A percentile compares a stretch with the other conserved stretches of the same genome.
phyloP scores from a whole-genome alignment of 352 stramenopile genomes.

The Detonula confervacea region DNA sequence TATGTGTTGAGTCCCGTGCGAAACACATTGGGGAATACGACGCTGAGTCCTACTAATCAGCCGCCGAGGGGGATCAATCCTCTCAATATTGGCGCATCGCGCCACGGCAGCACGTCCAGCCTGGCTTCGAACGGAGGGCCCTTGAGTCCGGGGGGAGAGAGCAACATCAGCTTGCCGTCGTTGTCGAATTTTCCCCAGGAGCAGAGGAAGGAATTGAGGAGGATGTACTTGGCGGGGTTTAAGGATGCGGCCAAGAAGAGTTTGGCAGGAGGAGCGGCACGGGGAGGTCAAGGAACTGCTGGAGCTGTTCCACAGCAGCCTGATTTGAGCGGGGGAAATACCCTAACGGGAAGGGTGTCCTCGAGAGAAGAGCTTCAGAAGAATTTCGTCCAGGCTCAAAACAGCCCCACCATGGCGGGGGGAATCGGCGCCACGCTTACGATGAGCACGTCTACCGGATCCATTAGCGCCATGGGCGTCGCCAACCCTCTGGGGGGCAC shows the following conservation, averaged over 20 bases:
- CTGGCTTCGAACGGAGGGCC: not conserved
- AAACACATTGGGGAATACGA: no score
- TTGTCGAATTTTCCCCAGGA: conserved; percentile 38
- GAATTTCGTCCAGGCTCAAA: conserved; percentile 72
- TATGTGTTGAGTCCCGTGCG: no score
- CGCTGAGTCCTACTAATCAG: not conserved
- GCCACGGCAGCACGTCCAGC: not conserved
- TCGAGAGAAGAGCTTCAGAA: conserved; percentile 44
- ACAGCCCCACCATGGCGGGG: not conserved
- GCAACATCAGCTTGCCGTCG: conserved; percentile 28
- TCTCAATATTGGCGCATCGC: not conserved
- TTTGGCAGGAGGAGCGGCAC: conserved; percentile 26
- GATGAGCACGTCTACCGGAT: conserved; percentile 5
- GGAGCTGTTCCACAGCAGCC: not conserved
- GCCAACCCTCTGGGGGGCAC: not conserved
- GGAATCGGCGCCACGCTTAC: conserved; percentile 28
- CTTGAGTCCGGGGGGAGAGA: not conserved
- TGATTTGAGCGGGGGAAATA: no score
- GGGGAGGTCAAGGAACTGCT: not conserved
- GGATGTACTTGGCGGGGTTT: conserved; percentile 84
- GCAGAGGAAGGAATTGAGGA: conserved; percentile 69
- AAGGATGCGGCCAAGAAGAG: conserved; percentile 57
- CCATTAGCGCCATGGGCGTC: conserved; percentile 14
- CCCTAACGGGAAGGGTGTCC: no score
- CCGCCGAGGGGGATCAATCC: not conserved